These are phyloP conservation scores for Paecilomyces formosus DNA, from an alignment of 2,329 filamentous ascomycete species.

Conservation along the genomic window DNA sequence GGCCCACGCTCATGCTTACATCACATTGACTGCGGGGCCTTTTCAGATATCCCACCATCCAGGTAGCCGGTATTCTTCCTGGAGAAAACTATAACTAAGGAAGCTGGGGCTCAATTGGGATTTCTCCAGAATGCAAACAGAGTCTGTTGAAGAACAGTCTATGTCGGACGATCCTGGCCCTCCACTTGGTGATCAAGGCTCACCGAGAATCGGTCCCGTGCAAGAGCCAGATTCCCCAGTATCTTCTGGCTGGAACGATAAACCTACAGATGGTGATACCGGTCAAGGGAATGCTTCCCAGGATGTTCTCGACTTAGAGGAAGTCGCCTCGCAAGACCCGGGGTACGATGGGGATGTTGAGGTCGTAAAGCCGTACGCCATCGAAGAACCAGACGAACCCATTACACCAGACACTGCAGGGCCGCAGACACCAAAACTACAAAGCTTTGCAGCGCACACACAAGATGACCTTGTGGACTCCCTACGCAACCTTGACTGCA, in stretches of 20 bases:
- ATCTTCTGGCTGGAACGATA: neutral
- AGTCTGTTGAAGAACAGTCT: neutral
- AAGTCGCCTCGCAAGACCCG: slow-evolving; percentile 18
- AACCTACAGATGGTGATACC: neutral
- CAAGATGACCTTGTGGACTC: slow-evolving; percentile 26
- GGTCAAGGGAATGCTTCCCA: neutral
- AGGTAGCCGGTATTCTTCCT: neutral
- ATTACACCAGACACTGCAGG: slow-evolving; percentile 3
- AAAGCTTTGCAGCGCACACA: slow-evolving; percentile 19
- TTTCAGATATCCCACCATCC: neutral
- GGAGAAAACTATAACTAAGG: neutral
- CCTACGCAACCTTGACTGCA: slow-evolving; percentile 23
- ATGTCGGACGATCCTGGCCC: neutral
- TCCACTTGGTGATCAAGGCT: neutral
- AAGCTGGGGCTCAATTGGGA: neutral
- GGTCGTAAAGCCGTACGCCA: slow-evolving; percentile 30
- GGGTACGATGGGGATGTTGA: slow-evolving; percentile 22
- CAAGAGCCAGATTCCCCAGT: neutral
- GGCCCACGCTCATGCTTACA: neutral
- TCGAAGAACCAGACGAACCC: slow-evolving; percentile 27
- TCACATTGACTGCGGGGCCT: neutral
- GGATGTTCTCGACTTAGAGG: slow-evolving; percentile 16
- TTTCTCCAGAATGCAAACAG: neutral
- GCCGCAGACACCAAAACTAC: slow-evolving; percentile 11
- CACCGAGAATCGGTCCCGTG: neutral